A percentile compares a stretch with the other conserved stretches of the same genome.
phyloP scores from a whole-genome alignment of 1,139 yeast genomes.

The Protomyces macrosporus region DNA sequence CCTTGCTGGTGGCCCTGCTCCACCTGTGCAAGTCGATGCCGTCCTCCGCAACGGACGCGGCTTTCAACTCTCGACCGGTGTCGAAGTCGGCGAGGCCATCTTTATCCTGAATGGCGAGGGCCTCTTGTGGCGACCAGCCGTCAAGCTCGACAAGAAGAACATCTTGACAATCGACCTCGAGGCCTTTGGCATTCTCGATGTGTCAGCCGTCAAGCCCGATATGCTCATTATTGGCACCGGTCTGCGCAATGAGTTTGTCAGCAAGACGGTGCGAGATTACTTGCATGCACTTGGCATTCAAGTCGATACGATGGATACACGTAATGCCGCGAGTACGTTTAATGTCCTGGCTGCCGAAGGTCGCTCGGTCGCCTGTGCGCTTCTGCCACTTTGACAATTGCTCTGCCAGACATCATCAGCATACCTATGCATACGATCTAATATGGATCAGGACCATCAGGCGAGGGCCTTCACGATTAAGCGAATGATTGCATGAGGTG shows the following conservation, averaged over 20 bases:
- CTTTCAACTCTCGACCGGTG: conserved; percentile 22
- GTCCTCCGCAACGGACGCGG: conserved; percentile 23
- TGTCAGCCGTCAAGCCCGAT: conserved; percentile 20
- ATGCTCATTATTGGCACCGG: conserved; percentile 25
- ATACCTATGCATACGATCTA: too few species aligned
- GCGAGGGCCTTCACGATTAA: too few species aligned
- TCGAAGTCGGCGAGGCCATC: conserved; percentile 17
- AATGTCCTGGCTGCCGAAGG: conserved; percentile 25
- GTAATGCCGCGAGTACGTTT: conserved; percentile 25
- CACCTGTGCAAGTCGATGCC: conserved; percentile 21
- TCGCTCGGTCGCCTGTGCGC: conserved; percentile 13
- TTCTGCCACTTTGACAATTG: too few species aligned
- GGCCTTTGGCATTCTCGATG: conserved; percentile 18
- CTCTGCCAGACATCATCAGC: too few species aligned
- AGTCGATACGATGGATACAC: conserved; percentile 24
- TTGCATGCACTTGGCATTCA: conserved; percentile 16
- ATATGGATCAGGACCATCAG: too few species aligned
- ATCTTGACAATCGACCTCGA: conserved; percentile 11
- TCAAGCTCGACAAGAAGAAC: conserved; percentile 14
- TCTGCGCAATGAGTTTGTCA: conserved; percentile 15
- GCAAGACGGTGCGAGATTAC: conserved; percentile 8
- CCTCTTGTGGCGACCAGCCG: conserved; percentile 15
- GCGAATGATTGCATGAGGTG: too few species aligned
- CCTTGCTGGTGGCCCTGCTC: conserved; percentile 18
- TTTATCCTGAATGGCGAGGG: conserved; percentile 22